Evolutionary conservation across 768 basidiomycete genomes (phyloP), one percentile per base, ranked within the genome.

Genomic region (Leccinum olivaceopallidum): DNA sequence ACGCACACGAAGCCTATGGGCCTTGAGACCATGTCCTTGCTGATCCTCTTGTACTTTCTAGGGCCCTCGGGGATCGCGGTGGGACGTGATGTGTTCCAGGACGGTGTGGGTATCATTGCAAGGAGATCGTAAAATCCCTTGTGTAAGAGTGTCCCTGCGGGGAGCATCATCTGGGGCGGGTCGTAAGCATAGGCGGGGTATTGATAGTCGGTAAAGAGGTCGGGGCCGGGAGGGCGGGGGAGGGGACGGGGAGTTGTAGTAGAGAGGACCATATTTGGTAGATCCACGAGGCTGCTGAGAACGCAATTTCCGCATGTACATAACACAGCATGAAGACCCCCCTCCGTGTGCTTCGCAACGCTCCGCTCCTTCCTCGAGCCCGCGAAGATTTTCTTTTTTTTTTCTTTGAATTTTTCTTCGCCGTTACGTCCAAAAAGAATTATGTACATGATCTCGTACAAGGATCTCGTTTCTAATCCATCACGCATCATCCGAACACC

Each of bases 51-150:
- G 44, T 79, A 81, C 75, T 86, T 88, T 71, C 81, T 73, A 55
- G 71, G 72, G 56, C 69, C 67, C 22, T 89, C 88, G 63, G 87
- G 84, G 28, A 85, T 67, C 39, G 82, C 13, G 9, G 8, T 18
- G 34, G 53, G 55, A 71, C 26, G 74, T 13, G 68, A 65, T 32
- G 32, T 30, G 30, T 0, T 1, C 32, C 32, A 30, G 51, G 85
- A 75, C 24, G 79, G 87, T 2, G 86, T 88, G 47, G 87, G 88
- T 64, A 91, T 89, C 79, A 92, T 82, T 26, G 90, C 81, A 39
- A 92, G 80, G 32, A 94, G 81, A 78, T 92, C 90, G 75, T 92
- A 94, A 80, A 93, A 93, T n/a, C 91, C 93, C 65, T 91, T 89
- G 82, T 94, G 92, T 42, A 94, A 78, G 56, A 93, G 77, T 7